These are phyloP conservation scores for Aureococcus anophagefferens DNA, from an alignment of 108 stramenopile genomes.

Conservation along the genomic window DNA sequence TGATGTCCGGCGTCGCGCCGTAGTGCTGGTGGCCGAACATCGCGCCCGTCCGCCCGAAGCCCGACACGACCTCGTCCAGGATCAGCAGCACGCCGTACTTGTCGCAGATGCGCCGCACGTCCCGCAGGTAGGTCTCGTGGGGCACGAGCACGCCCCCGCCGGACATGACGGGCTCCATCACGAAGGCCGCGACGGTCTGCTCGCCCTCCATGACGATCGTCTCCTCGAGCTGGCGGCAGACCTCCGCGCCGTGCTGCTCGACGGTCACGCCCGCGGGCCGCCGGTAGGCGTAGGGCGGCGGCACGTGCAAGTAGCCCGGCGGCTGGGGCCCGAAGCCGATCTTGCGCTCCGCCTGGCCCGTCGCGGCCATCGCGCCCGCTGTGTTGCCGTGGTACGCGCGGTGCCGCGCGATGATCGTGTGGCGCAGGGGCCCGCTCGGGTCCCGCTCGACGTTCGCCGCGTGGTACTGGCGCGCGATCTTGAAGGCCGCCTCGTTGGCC, in stretches of 20 bases:
- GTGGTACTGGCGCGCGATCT: constrained; percentile 48
- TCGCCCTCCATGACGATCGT: constrained; percentile 56
- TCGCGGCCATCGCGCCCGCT: constrained; percentile 22
- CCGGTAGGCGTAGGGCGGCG: constrained; percentile 41
- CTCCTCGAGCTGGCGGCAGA: constrained; percentile 50
- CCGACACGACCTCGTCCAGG: constrained; percentile 49
- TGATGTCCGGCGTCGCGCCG: constrained; percentile 49
- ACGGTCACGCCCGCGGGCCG: background rate
- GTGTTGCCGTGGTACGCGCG: constrained; percentile 48
- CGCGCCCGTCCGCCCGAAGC: constrained; percentile 47
- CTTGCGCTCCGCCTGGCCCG: constrained; percentile 30
- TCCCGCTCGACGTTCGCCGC: constrained; percentile 14
- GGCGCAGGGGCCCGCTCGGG: background rate
- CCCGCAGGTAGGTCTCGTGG: constrained; percentile 51
- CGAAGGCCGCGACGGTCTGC: constrained; percentile 28
- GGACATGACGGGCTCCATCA: constrained; percentile 37
- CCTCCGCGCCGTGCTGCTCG: constrained; percentile 40
- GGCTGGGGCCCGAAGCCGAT: constrained; percentile 32
- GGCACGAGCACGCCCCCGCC: constrained; percentile 36
- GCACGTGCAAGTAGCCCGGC: constrained; percentile 51
- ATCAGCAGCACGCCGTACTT: constrained; percentile 46
- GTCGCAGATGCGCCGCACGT: constrained; percentile 49
- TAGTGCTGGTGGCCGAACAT: constrained; percentile 46
- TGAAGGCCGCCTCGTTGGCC: constrained; percentile 49
- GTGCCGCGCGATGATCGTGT: constrained; percentile 54